Conservation (phyloP, 306 rosid genomes). For the Phaseolus lunatus region DNA sequence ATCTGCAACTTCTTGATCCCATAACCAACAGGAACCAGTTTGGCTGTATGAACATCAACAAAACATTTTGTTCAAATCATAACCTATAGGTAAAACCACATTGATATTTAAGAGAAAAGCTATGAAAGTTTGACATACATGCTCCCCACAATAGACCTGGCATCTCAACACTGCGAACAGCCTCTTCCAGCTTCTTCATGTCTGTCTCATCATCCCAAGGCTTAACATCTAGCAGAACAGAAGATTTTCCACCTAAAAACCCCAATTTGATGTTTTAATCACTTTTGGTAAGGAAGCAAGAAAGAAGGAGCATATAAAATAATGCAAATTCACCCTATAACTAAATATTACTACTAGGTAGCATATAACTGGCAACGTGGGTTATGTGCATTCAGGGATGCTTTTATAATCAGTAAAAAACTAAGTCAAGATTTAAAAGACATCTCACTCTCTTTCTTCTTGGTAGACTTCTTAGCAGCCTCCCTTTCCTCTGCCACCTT, state of each 20-base stretch:
- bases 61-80: background rate
- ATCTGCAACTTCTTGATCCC: conserved; percentile 86
- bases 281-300: background rate
- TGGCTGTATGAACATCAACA: conserved; percentile 53
- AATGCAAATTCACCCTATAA: background rate
- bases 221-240: conserved; percentile 79
- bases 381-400: too few relatives aligned
- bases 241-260: conserved; percentile 75
- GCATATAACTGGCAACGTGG: background rate
- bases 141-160: conserved; percentile 87
- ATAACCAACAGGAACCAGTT: conserved; percentile 77
- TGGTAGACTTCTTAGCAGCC: conserved; percentile 71
- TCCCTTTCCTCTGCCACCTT: conserved; percentile 78
- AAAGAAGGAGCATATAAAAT: background rate
- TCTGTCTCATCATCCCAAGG: conserved; percentile 95
- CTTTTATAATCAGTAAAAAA: background rate
- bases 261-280: conserved; percentile 1
- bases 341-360: background rate
- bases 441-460: conserved; percentile 85
- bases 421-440: background rate
- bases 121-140: conserved; percentile 51
- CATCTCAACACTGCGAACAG: conserved; percentile 69
- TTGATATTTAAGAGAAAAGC: background rate
- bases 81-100: background rate
- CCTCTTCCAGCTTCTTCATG: conserved; percentile 87